Evolutionary conservation across 192 early-diverging fungal genomes (phyloP), one percentile per base, ranked within the genome.

Genomic region (Coemansia sp.): DNA sequence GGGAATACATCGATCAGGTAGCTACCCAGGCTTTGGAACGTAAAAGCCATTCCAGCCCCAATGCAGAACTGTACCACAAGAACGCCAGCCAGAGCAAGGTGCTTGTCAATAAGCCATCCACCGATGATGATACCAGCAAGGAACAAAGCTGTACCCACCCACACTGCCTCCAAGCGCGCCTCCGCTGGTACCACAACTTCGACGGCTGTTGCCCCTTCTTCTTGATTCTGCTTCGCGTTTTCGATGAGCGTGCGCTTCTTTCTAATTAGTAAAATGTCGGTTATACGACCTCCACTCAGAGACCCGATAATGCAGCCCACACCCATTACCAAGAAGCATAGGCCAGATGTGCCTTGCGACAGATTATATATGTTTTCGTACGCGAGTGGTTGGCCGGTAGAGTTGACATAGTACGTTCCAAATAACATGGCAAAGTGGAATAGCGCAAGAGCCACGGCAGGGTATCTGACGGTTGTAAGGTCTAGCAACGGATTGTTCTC

Each of bases 1-100:
- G 84, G 81, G 26, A 76, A 85, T 21, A 85, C 46, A 23, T 85
- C 84, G 16, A 85, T 75, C n/a, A n/a, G n/a, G n/a, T n/a, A n/a
- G n/a, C n/a, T n/a, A 43, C 70, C 73, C 3, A 78, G 67, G 35
- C 62, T 64, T 52, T 77, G 73, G 60, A 85, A 82, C 20, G 73
- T 67, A 23, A 73, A 76, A 14, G 76, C 58, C 76, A 82, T 75
- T 16, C 84, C 76, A n/a, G 59, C 35, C 36, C 84, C 84, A 12
- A 76, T 72, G 34, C 72, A 63, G 39, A 85, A 78, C 63, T 79
- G 71, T 15, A 56, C 46, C 0, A 76, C 72, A 30, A 85, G 71
- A 18, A 78, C 71, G 6, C 64, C 81, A 0, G 67, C 76, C 33
- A 85, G 58, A 39, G 75, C 59, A 14, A 67, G 35, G 2, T 53